Conservation (phyloP, 805 yeast species). For the Schwanniomyces vanrijiae region DNA sequence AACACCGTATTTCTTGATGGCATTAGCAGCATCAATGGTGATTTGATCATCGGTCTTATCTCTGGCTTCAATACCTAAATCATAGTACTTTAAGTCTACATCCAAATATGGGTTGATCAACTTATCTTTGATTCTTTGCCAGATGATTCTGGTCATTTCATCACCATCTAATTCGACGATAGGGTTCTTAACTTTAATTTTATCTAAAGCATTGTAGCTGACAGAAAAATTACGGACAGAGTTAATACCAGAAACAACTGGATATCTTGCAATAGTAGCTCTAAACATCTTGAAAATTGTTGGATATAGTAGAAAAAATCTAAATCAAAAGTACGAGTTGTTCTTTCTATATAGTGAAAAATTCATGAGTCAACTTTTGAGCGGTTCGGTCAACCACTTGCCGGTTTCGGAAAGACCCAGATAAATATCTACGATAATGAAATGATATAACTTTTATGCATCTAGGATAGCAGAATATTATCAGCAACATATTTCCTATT, state of each 20-base stretch:
- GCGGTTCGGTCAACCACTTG: constrained; percentile 1
- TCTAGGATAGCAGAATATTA: background rate
- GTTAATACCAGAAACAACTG: constrained; percentile 2
- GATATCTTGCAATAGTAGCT: constrained; percentile 8
- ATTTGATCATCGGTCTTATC: constrained; percentile 72
- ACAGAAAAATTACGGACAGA: constrained; percentile 13
- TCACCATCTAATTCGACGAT: constrained; percentile 83
- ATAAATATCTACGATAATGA: background rate
- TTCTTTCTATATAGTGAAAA: background rate
- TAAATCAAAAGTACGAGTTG: background rate
- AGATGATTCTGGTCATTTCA: constrained; percentile 84
- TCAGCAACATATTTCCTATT: too few species aligned
- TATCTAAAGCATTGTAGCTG: constrained; percentile 20
- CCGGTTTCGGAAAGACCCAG: constrained; percentile 1
- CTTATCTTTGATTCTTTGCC: constrained; percentile 71
- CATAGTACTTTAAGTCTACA: constrained; percentile 74
- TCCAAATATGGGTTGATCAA: constrained; percentile 69
- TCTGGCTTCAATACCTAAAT: constrained; percentile 65
- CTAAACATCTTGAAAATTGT: constrained; percentile 9
- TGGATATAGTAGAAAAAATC: background rate
- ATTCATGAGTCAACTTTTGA: constrained; percentile 1
- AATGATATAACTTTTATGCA: background rate
- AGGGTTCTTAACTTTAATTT: constrained; percentile 70
- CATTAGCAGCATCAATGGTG: constrained; percentile 77
- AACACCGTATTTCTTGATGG: constrained; percentile 71